Percentiles rank a stretch among this genome's conserved stretches.
Evolutionary conservation across 2,329 filamentous ascomycete species (phyloP).

Genomic region (Davidsoniella neocaledoniae): DNA sequence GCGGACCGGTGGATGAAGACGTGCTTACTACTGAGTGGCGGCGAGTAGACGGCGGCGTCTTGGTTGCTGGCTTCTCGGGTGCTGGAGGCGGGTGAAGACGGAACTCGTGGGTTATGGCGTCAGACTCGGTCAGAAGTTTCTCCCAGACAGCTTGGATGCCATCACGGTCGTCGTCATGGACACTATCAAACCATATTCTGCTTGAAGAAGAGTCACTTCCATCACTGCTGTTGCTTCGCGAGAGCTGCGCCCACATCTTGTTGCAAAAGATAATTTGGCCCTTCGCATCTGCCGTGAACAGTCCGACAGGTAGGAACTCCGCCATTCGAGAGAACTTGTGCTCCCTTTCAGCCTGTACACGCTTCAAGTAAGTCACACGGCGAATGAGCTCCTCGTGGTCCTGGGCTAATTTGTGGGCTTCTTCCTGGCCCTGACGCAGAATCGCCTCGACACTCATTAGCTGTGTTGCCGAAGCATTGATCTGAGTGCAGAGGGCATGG

Average conservation of each 20-base stretch:
- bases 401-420: slow-evolving; percentile 62
- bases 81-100: slow-evolving; percentile 54
- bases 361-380: slow-evolving; percentile 25
- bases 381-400: slow-evolving; percentile 41
- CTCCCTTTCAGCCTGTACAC: slow-evolving; percentile 50
- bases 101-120: slow-evolving; percentile 54
- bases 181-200: slow-evolving; percentile 50
- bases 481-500: slow-evolving; percentile 27
- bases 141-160: slow-evolving; percentile 45
- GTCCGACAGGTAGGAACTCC: slow-evolving; percentile 66
- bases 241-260: slow-evolving; percentile 61
- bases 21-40: slow-evolving; percentile 27
- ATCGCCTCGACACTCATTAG: slow-evolving; percentile 32
- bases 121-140: slow-evolving; percentile 41
- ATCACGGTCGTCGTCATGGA: slow-evolving; percentile 47
- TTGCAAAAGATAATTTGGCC: slow-evolving; percentile 68
- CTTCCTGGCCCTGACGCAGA: slow-evolving; percentile 68
- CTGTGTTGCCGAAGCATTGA: slow-evolving; percentile 4
- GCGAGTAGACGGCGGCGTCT: background rate
- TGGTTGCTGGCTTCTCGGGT: background rate
- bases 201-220: slow-evolving; percentile 25
- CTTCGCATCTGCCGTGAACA: slow-evolving; percentile 62
- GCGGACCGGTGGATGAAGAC: slow-evolving; percentile 20
- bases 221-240: slow-evolving; percentile 40
- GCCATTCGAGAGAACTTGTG: slow-evolving; percentile 72